These are phyloP conservation scores for Starmerella scarabaei DNA, from an alignment of 805 yeast species.

Conservation along the genomic window DNA sequence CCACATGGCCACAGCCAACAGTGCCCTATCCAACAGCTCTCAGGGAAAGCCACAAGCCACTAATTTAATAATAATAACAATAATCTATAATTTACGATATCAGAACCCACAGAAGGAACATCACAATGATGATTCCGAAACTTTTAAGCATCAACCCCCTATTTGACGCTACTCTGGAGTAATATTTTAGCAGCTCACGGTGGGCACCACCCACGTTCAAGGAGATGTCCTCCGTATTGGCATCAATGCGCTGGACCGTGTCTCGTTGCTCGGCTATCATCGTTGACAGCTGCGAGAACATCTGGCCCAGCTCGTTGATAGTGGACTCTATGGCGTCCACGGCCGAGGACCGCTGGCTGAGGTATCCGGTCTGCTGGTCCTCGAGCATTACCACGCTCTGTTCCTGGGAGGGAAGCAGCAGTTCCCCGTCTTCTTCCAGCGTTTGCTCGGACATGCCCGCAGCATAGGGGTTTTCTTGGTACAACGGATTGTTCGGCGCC, in stretches of 20 bases:
- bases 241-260: conserved; percentile 87
- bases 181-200: conserved; percentile 80
- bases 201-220: conserved; percentile 89
- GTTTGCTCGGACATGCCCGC: conserved; percentile 23
- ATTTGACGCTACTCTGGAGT: conserved; percentile 73
- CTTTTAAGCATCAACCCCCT: conserved; percentile 85
- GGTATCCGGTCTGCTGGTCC: conserved; percentile 62
- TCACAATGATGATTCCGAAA: conserved; percentile 68
- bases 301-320: conserved; percentile 87
- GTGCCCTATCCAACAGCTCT: no score
- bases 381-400: conserved; percentile 72
- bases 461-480: conserved; percentile 21
- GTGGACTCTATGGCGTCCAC: conserved; percentile 96
- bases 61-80: no score
- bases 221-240: conserved; percentile 84
- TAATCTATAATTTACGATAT: conserved; percentile 10
- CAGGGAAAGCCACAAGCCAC: no score
- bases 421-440: conserved; percentile 29
- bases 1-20: no score
- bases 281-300: conserved; percentile 87
- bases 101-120: conserved; percentile 27
- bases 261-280: conserved; percentile 98
- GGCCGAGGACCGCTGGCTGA: conserved; percentile 75
- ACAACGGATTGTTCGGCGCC: conserved; percentile 24
- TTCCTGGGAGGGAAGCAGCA: conserved; percentile 74